A percentile compares a stretch with the other conserved stretches of the same genome.
Conservation (phyloP, 495 filamentous ascomycete genomes). For the Penicillium longicatenatum region DNA sequence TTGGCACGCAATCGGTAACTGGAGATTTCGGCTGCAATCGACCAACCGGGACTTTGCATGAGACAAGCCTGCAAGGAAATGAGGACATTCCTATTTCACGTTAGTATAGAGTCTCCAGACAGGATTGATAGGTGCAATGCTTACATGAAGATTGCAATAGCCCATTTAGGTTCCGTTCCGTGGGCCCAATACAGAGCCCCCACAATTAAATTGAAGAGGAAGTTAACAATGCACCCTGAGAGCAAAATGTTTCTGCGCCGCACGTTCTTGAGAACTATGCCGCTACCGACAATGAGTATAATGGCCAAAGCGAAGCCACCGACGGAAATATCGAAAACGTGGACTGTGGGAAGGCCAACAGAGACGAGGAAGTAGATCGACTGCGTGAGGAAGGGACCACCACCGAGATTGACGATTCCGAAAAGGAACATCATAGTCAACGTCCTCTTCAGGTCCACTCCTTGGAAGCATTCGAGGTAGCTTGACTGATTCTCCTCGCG, state of each 20-base stretch:
- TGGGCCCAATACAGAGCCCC: conserved; percentile 13
- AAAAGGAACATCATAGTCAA: conserved; percentile 29
- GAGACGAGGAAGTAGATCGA: conserved; percentile 32
- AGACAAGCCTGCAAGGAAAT: conserved; percentile 15
- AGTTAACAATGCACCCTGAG: not conserved
- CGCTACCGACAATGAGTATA: conserved; percentile 17
- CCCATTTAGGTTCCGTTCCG: conserved; percentile 15
- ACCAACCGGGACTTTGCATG: conserved; percentile 17
- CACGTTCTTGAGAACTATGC: conserved; percentile 6
- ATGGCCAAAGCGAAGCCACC: conserved; percentile 30
- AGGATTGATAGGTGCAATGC: not conserved
- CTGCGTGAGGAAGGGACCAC: conserved; percentile 26
- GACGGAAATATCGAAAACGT: conserved; percentile 25
- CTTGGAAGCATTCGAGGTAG: conserved; percentile 26
- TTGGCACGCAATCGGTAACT: conserved; percentile 18
- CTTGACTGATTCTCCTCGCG: conserved; percentile 15
- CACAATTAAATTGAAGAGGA: conserved; percentile 12
- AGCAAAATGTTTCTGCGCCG: not conserved
- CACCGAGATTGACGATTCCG: conserved; percentile 21
- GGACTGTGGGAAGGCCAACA: conserved; percentile 22
- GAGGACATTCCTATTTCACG: conserved; percentile 11
- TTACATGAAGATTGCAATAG: conserved; percentile 23
- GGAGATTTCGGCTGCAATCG: conserved; percentile 20
- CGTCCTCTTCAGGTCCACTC: conserved; percentile 27
- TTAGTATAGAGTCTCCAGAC: conserved; percentile 1